Conservation (phyloP, 352 stramenopile species). For the Pythium apleroticum region DNA sequence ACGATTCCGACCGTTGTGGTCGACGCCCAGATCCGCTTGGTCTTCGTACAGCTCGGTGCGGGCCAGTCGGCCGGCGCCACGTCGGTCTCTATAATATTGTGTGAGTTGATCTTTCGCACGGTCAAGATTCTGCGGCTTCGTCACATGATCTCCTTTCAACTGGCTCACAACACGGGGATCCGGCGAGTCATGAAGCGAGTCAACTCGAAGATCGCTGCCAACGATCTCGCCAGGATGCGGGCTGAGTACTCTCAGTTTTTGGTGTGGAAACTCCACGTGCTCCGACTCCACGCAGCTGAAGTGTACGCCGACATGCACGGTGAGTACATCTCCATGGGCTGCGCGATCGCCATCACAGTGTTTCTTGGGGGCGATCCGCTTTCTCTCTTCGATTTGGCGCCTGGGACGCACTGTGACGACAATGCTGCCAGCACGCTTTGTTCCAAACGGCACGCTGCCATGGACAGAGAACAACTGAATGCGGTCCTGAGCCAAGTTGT, state of each 20-base stretch:
- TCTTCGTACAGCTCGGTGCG: conserved; percentile 29
- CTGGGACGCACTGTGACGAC: background rate
- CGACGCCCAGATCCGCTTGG: conserved; percentile 33
- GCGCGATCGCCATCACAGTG: conserved; percentile 23
- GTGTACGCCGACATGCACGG: conserved; percentile 53
- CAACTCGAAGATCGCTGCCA: conserved; percentile 27
- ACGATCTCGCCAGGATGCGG: conserved; percentile 19
- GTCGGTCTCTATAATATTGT: conserved; percentile 13
- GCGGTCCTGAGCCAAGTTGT: background rate
- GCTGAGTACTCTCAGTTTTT: conserved; percentile 32
- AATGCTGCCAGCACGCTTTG: background rate
- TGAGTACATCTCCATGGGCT: conserved; percentile 45
- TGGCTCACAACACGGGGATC: conserved; percentile 12
- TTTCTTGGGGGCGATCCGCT: conserved; percentile 10
- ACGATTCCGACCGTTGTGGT: conserved; percentile 31
- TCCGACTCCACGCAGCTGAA: conserved; percentile 39
- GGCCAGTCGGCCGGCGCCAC: conserved; percentile 15
- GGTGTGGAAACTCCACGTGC: conserved; percentile 31
- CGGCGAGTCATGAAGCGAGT: conserved; percentile 27
- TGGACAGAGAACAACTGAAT: background rate
- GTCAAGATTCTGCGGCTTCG: conserved; percentile 5
- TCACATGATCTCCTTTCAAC: background rate
- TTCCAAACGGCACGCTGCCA: background rate
- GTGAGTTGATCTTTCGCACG: background rate
- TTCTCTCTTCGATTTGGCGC: background rate